A percentile compares a stretch with the other conserved stretches of the same genome.
phyloP scores from a whole-genome alignment of 1,284 basidiomycete species.

The Trichosporon faecale region DNA sequence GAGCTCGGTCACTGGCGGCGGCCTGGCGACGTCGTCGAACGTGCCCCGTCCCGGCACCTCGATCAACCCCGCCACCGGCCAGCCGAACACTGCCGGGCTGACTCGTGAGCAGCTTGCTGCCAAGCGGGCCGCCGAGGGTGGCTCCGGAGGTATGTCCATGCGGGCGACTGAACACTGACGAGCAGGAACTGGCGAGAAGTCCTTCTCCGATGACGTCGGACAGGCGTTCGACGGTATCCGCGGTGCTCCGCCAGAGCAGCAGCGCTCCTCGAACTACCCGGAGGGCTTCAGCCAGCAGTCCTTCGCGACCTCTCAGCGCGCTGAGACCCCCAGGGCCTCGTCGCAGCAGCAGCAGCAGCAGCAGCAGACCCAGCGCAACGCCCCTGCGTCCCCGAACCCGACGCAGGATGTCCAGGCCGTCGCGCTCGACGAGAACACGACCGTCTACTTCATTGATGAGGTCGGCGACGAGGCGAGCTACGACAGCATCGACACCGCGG shows the following conservation, averaged over 20 bases:
- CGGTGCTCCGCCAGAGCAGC: not conserved
- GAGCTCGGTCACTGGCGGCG: slow-evolving; percentile 21
- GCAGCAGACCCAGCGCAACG: not conserved
- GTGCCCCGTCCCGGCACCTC: slow-evolving; percentile 32
- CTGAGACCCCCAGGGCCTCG: not conserved
- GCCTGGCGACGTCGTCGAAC: slow-evolving; percentile 29
- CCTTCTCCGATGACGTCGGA: slow-evolving; percentile 21
- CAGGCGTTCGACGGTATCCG: slow-evolving; percentile 21
- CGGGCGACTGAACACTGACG: not conserved
- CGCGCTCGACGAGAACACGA: slow-evolving; percentile 20
- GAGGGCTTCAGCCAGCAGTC: not conserved
- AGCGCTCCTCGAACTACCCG: not conserved
- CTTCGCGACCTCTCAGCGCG: not conserved
- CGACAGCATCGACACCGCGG: not conserved
- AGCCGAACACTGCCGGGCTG: slow-evolving; percentile 38
- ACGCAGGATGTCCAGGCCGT: slow-evolving; percentile 14
- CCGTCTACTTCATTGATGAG: slow-evolving; percentile 26
- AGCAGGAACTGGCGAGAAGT: slow-evolving; percentile 1
- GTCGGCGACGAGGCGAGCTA: slow-evolving; percentile 7
- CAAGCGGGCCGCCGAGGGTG: slow-evolving; percentile 46
- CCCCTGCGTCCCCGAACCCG: not conserved
- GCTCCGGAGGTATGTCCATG: not conserved
- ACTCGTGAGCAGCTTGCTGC: slow-evolving; percentile 42
- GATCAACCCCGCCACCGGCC: slow-evolving; percentile 40
- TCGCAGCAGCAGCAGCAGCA: not conserved